These are phyloP conservation scores for Epichloe typhina DNA, from an alignment of 2,329 filamentous ascomycete genomes.

Conservation along the genomic window DNA sequence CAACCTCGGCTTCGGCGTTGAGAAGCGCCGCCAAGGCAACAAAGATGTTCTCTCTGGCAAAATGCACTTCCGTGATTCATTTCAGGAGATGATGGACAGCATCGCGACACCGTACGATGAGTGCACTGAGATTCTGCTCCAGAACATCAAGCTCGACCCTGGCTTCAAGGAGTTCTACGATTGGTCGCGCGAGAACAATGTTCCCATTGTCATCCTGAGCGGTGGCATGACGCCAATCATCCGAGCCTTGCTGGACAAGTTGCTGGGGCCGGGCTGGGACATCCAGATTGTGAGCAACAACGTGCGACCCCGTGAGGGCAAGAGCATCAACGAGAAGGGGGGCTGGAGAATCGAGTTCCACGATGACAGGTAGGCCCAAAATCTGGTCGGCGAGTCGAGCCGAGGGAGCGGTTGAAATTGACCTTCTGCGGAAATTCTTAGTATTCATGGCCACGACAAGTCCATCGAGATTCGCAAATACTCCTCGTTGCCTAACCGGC, in stretches of 20 bases:
- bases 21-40: slow-evolving; percentile 60
- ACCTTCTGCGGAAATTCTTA: slow-evolving; percentile 17
- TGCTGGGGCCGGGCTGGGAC: slow-evolving; percentile 66
- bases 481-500: slow-evolving; percentile 59
- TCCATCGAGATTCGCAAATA: slow-evolving; percentile 83
- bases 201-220: slow-evolving; percentile 84
- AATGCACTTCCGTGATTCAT: slow-evolving; percentile 70
- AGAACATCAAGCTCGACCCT: slow-evolving; percentile 81
- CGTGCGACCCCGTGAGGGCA: slow-evolving; percentile 48
- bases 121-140: slow-evolving; percentile 64
- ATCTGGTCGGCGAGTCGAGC: not conserved
- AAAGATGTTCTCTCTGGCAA: slow-evolving; percentile 59
- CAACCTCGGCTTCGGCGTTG: slow-evolving; percentile 71
- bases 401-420: not conserved
- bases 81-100: slow-evolving; percentile 85
- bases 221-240: slow-evolving; percentile 92
- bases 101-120: slow-evolving; percentile 67
- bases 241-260: slow-evolving; percentile 62
- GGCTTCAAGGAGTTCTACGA: slow-evolving; percentile 77
- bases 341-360: slow-evolving; percentile 86
- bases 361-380: slow-evolving; percentile 54
- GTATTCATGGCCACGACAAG: slow-evolving; percentile 94
- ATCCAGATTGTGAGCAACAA: slow-evolving; percentile 89
- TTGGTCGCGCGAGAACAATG: slow-evolving; percentile 69
- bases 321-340: slow-evolving; percentile 62